Percentiles rank a stretch among this genome's conserved stretches.
phyloP scores from a whole-genome alignment of 176 grass and related monocot species.

The Bolboschoenus planiculmis region DNA sequence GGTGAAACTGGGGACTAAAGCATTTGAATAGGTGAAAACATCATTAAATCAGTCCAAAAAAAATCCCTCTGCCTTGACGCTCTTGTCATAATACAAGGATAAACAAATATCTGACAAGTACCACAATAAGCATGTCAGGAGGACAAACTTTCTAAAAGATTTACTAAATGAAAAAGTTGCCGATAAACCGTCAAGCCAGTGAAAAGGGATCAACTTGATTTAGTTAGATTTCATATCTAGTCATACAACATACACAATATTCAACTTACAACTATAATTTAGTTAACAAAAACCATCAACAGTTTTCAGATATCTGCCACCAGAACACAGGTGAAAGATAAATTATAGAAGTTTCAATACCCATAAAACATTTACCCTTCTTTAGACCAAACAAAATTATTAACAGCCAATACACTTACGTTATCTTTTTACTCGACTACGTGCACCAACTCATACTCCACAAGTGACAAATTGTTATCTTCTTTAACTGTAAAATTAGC shows the following conservation, averaged over 20 bases:
- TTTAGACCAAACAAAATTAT: constrained; percentile 18
- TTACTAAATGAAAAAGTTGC: not conserved
- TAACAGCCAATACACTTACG: not conserved
- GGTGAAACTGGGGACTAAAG: not conserved
- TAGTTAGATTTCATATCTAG: constrained; percentile 17
- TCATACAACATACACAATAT: constrained; percentile 5
- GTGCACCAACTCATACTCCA: constrained; percentile 91
- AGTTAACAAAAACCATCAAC: constrained; percentile 16
- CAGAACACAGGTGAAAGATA: not conserved
- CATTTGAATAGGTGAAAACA: not conserved
- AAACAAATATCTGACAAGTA: not conserved
- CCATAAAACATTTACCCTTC: not conserved
- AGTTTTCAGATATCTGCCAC: constrained; percentile 11
- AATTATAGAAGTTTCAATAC: not conserved
- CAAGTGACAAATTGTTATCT: constrained; percentile 74
- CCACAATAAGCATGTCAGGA: not conserved
- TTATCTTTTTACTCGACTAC: constrained; percentile 38
- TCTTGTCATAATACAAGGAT: not conserved
- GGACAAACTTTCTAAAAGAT: too few relatives aligned
- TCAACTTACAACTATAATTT: constrained; percentile 10
- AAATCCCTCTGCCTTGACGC: not conserved
- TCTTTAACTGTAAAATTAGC: constrained; percentile 69
- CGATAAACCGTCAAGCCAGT: not conserved
- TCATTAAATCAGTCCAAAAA: not conserved
- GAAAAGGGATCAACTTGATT: not conserved